Evolutionary conservation across 2,329 filamentous ascomycete genomes (phyloP).

Genomic region (Diaporthe ampelina): DNA sequence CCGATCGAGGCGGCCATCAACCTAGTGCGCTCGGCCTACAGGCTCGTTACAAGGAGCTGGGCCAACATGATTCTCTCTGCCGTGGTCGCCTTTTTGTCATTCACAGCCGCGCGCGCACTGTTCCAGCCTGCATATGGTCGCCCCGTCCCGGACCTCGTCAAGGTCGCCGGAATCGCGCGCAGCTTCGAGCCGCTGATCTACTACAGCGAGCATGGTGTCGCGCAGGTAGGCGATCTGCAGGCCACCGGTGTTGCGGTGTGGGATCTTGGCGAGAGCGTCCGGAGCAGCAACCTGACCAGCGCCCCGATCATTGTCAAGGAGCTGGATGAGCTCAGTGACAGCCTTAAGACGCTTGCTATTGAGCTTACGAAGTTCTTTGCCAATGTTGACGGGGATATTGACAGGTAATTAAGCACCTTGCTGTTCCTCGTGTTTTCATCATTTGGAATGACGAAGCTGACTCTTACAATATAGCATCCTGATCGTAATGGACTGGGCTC

Average conservation of each 20-base stretch:
- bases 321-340: constrained; percentile 88
- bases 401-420: constrained; percentile 68
- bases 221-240: constrained; percentile 88
- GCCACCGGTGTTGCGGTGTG: constrained; percentile 94
- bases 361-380: constrained; percentile 94
- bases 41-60: constrained; percentile 77
- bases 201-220: constrained; percentile 90
- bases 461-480: constrained; percentile 72
- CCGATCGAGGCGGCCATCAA: constrained; percentile 82
- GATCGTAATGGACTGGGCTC: constrained; percentile 96
- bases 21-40: constrained; percentile 72
- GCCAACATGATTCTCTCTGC: constrained; percentile 74
- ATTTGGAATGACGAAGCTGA: not conserved
- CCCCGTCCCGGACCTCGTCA: constrained; percentile 87
- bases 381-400: constrained; percentile 92
- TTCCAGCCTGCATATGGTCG: constrained; percentile 76
- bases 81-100: constrained; percentile 73
- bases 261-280: constrained; percentile 92
- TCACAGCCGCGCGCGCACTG: constrained; percentile 75
- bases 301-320: constrained; percentile 88
- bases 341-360: constrained; percentile 84
- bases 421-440: not conserved
- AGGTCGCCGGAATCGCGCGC: constrained; percentile 89
- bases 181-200: constrained; percentile 96
- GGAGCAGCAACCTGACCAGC: constrained; percentile 91